Percentiles rank a stretch among this genome's conserved stretches.
Conservation (phyloP, 2,329 filamentous ascomycete genomes). For the Colletotrichum musae region DNA sequence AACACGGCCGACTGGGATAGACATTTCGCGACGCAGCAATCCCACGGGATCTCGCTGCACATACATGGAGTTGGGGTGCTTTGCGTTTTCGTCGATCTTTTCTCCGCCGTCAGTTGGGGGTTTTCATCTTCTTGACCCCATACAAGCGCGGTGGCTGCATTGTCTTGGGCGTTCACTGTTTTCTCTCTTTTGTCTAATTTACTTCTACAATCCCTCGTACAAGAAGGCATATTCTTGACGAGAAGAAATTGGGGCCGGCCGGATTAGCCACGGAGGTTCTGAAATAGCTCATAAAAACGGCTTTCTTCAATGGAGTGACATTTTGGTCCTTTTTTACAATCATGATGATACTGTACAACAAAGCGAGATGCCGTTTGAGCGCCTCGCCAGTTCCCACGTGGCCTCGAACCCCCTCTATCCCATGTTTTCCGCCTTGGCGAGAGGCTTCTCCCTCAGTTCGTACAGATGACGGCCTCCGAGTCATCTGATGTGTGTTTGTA, state of each 20-base stretch:
- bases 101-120: background rate
- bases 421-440: background rate
- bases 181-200: conserved; percentile 1
- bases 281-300: background rate
- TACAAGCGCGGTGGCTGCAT: conserved; percentile 30
- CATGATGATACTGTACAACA: conserved; percentile 25
- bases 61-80: conserved; percentile 29
- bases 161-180: conserved; percentile 16
- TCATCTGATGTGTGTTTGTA: background rate
- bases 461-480: background rate
- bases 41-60: conserved; percentile 15
- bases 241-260: background rate
- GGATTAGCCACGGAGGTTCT: background rate
- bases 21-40: conserved; percentile 5
- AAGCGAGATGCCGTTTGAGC: background rate
- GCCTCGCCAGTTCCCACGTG: background rate
- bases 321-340: conserved; percentile 12
- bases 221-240: background rate
- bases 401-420: background rate
- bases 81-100: background rate
- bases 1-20: conserved; percentile 33
- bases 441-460: background rate
- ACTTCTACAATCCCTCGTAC: background rate
- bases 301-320: conserved; percentile 22
- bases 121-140: background rate